Conservation (phyloP, 805 yeast genomes). For the Isabelozyma rhagii region DNA sequence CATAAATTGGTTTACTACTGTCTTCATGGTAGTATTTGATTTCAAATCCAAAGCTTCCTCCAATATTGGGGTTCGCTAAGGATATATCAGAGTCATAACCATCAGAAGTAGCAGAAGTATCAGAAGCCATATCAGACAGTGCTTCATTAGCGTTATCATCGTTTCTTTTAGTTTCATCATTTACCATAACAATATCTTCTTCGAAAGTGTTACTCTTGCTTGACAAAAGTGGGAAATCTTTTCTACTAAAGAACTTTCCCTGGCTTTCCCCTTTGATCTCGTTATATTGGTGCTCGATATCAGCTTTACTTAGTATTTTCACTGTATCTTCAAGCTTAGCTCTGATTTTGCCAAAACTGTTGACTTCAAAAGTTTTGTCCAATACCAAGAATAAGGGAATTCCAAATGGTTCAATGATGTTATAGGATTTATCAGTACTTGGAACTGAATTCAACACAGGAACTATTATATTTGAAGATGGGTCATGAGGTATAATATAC, state of each 20-base stretch:
- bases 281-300: slow-evolving; percentile 18
- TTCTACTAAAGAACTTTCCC: slow-evolving; percentile 14
- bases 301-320: slow-evolving; percentile 20
- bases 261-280: slow-evolving; percentile 14
- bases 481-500: slow-evolving; percentile 51
- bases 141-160: not conserved
- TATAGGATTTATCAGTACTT: slow-evolving; percentile 32
- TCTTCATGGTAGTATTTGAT: slow-evolving; percentile 39
- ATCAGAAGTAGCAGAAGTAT: slow-evolving; percentile 17
- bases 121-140: not conserved
- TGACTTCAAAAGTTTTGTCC: slow-evolving; percentile 43
- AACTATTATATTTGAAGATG: slow-evolving; percentile 39
- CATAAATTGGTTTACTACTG: not conserved
- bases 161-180: slow-evolving; percentile 1
- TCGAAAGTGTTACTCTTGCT: slow-evolving; percentile 11
- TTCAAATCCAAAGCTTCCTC: slow-evolving; percentile 48
- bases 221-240: slow-evolving; percentile 34
- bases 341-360: slow-evolving; percentile 57
- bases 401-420: slow-evolving; percentile 56
- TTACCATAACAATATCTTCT: slow-evolving; percentile 15
- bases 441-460: slow-evolving; percentile 55
- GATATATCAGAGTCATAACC: slow-evolving; percentile 49
- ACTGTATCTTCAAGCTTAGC: slow-evolving; percentile 47
- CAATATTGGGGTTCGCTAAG: slow-evolving; percentile 49
- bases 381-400: slow-evolving; percentile 72